Percentiles rank a stretch among this genome's conserved stretches.
These are phyloP conservation scores for Eimeria necatrix DNA, from an alignment of 169 alveolate species.

Conservation along the genomic window DNA sequence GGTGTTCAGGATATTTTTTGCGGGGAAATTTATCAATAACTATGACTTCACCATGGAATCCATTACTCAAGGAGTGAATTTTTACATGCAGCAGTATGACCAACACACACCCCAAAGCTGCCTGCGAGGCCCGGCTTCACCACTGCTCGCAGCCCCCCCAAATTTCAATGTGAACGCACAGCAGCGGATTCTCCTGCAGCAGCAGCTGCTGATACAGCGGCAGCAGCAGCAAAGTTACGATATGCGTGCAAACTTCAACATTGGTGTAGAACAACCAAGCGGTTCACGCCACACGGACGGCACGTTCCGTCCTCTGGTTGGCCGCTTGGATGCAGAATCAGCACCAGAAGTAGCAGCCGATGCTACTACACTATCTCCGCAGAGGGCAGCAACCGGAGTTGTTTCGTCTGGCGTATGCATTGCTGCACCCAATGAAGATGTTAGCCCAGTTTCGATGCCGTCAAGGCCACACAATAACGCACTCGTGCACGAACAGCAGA, in stretches of 20 bases:
- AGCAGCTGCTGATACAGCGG: conserved; percentile 55
- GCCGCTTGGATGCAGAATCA: not conserved
- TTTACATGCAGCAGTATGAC: conserved; percentile 81
- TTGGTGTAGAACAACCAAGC: not conserved
- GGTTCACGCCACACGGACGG: not conserved
- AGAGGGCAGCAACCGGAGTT: not conserved
- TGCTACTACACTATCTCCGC: conserved; percentile 24
- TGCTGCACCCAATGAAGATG: not conserved
- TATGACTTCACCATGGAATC: conserved; percentile 91
- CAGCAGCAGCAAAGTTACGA: conserved; percentile 30
- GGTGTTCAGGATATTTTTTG: conserved; percentile 88
- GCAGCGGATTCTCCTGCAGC: conserved; percentile 75
- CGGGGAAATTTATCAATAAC: conserved; percentile 93
- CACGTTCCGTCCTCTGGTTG: not conserved
- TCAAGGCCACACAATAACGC: not conserved
- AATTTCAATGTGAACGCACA: conserved; percentile 60
- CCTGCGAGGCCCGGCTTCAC: conserved; percentile 64
- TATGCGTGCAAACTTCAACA: not conserved
- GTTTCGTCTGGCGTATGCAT: not conserved
- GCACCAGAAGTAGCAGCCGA: conserved; percentile 33
- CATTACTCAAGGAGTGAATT: conserved; percentile 88
- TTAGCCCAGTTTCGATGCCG: conserved; percentile 49
- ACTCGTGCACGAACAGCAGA: conserved; percentile 26
- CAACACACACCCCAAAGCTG: conserved; percentile 67
- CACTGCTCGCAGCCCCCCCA: conserved; percentile 71